Evolutionary conservation across 192 early-diverging fungal species (phyloP), one percentile per base, ranked within the genome.

Genomic region (Coemansia sp.): DNA sequence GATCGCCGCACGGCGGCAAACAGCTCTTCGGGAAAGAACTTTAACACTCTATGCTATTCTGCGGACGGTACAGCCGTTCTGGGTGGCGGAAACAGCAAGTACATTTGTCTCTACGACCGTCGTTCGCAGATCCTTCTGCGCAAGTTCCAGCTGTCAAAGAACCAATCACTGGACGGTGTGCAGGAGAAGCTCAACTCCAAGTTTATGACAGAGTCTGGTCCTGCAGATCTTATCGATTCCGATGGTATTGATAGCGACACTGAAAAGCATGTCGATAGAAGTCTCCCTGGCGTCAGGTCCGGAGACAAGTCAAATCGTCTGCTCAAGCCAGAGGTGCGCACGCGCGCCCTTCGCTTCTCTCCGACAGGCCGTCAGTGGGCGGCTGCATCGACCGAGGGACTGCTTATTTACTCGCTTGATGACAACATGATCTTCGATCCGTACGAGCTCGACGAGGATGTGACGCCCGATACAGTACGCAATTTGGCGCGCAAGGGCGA

Each of bases 361-460:
- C 96, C 96, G 35, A 98, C 94, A 0, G 95, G 94, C 20, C 85
- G 93, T 32, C 87, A 93, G 23, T 99, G 95, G 95, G 94, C 95
- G 2, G 92, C 95, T 0, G 95, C 95, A 9, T 89, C 95, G 14
- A 98, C 95, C 6, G 95, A 99, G 62, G 98, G 98, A 9, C 78
- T 99, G 29, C 65, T 98, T 59, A 88, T 99, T 50, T 99, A 98
- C 82, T 92, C 95, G 15, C 80, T 99, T 38, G 98, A 99, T 70
- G 93, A 98, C 49, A 85, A 85, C 3, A 81, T 98, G 22, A 63
- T 91, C 58, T 99, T 99, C 74, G 98, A 99, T 77, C 98, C 98
- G 22, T 98, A 95, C 76, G 95, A 99, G 81, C 87, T 99, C 4
- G 96, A 98, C 68, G 87, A 96, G 35, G 92, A 97, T 70, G 93